phyloP scores from a whole-genome alignment of 257 asterid genomes.

The Sherardia arvensis region DNA sequence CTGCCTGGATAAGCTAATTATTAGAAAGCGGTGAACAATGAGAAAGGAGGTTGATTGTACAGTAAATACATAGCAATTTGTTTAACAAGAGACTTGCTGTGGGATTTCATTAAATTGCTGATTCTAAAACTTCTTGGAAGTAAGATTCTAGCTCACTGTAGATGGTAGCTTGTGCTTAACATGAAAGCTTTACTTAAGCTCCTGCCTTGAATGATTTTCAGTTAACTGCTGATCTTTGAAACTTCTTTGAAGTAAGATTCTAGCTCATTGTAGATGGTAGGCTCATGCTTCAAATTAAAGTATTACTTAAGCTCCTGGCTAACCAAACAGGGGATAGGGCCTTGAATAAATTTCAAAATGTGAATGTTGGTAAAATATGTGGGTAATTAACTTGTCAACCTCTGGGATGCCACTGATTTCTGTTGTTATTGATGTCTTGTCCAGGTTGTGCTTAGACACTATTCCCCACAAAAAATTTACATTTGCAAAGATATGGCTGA shows the following conservation, averaged over 20 bases:
- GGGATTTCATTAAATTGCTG: neutral
- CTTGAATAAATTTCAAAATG: neutral
- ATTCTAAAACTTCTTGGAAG: neutral
- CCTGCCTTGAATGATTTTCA: neutral
- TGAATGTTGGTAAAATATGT: constrained; percentile 1
- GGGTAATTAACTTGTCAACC: neutral
- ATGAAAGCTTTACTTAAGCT: neutral
- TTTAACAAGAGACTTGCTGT: neutral
- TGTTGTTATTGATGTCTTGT: neutral
- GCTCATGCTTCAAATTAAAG: neutral
- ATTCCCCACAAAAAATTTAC: constrained; percentile 55
- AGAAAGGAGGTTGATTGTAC: neutral
- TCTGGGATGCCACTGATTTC: neutral
- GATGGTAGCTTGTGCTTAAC: neutral
- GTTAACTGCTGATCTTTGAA: neutral
- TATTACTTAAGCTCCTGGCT: neutral
- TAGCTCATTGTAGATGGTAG: neutral
- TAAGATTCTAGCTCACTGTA: neutral
- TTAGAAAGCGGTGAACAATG: neutral
- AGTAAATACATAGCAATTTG: neutral
- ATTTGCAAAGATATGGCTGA: constrained; percentile 84
- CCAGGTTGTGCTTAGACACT: constrained; percentile 12
- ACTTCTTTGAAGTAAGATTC: neutral
- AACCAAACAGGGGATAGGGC: neutral
- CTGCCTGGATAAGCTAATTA: neutral